Evolutionary conservation across 2,329 filamentous ascomycete genomes (phyloP).

Genomic region (Graphilbum ipis-grandicollis): DNA sequence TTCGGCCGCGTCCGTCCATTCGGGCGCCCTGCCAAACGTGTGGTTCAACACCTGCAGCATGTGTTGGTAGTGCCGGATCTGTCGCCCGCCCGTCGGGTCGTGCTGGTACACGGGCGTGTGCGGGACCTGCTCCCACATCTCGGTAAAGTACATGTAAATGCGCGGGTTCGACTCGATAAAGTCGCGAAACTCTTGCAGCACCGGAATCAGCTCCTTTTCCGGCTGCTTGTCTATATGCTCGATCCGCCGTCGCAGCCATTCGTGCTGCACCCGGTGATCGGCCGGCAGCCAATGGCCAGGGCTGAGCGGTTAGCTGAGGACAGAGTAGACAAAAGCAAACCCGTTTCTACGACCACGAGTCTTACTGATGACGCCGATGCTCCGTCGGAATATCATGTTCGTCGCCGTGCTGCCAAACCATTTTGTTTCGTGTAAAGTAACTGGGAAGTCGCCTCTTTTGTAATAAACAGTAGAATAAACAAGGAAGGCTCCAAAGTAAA

Average conservation of each 20-base stretch:
- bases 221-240: conserved; percentile 33
- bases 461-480: no score
- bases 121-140: conserved; percentile 55
- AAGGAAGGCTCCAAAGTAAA: no score
- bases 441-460: not conserved
- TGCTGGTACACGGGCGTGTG: conserved; percentile 37
- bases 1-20: conserved; percentile 34
- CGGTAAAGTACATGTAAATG: conserved; percentile 47
- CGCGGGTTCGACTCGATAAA: conserved; percentile 47
- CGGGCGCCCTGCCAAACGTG: conserved; percentile 29
- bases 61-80: conserved; percentile 48
- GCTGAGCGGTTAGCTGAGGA: conserved; percentile 14
- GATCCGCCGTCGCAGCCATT: conserved; percentile 43
- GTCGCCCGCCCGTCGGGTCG: conserved; percentile 43
- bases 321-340: not conserved
- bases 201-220: conserved; percentile 34
- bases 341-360: not conserved
- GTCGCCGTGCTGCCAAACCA: conserved; percentile 33
- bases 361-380: conserved; percentile 27
- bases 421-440: conserved; percentile 12
- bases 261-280: conserved; percentile 42
- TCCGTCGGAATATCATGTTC: conserved; percentile 32
- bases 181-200: conserved; percentile 44
- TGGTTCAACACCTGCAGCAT: conserved; percentile 52
- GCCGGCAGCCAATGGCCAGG: conserved; percentile 44